A percentile compares a stretch with the other conserved stretches of the same genome.
Evolutionary conservation across 306 rosid species (phyloP).

Genomic region (Sicyos edulis): DNA sequence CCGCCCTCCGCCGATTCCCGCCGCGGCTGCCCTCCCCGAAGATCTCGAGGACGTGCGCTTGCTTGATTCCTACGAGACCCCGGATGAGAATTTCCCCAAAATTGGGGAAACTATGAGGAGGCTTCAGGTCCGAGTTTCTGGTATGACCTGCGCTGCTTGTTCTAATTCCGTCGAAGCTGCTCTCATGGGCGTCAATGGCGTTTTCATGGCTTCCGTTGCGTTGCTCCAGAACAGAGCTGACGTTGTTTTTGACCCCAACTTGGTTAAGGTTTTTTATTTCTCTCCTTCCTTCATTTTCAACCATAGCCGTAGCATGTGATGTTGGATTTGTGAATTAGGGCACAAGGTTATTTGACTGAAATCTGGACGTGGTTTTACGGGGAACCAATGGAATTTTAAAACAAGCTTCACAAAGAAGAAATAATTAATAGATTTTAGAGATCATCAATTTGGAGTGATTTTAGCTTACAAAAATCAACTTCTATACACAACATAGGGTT

Average conservation of each 20-base stretch:
- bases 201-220: conserved; percentile 69
- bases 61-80: conserved; percentile 52
- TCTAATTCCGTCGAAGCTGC: conserved; percentile 86
- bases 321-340: background rate
- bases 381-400: no score
- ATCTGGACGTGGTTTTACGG: no score
- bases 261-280: conserved; percentile 49
- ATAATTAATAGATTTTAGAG: no score
- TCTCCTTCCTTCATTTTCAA: background rate
- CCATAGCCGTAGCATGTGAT: background rate
- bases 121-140: conserved; percentile 66
- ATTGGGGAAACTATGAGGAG: conserved; percentile 38
- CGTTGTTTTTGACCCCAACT: conserved; percentile 61
- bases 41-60: conserved; percentile 75
- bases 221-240: conserved; percentile 87
- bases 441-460: no score
- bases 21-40: conserved; percentile 25
- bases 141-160: conserved; percentile 98
- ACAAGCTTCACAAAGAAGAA: no score
- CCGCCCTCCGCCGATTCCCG: background rate
- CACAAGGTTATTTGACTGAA: background rate
- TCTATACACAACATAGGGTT: no score
- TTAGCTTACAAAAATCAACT: no score
- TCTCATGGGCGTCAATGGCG: conserved; percentile 54
- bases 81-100: conserved; percentile 22